A percentile compares a stretch with the other conserved stretches of the same genome.
Evolutionary conservation across 495 filamentous ascomycete species (phyloP).

Genomic region (Penicillium cinerascens): DNA sequence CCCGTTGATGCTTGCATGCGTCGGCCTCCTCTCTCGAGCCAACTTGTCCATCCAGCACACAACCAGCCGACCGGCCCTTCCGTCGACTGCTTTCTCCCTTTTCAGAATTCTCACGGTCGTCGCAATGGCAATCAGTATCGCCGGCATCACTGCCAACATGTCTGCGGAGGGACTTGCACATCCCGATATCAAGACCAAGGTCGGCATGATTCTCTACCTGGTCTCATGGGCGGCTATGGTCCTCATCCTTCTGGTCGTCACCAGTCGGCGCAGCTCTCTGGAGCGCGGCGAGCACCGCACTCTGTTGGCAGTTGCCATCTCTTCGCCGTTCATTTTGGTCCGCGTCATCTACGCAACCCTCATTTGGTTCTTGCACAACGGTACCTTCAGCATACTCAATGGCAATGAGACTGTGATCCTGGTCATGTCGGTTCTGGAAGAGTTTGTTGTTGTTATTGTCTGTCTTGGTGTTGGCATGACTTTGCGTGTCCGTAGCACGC

Average conservation of each 20-base stretch:
- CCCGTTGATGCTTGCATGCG: constrained; percentile 24
- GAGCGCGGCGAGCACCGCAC: constrained; percentile 33
- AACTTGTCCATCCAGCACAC: constrained; percentile 20
- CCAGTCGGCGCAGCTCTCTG: constrained; percentile 7
- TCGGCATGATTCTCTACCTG: constrained; percentile 27
- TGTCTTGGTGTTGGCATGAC: constrained; percentile 36
- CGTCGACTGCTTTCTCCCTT: constrained; percentile 15
- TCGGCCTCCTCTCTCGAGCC: constrained; percentile 25
- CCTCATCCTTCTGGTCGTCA: constrained; percentile 19
- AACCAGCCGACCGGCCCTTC: constrained; percentile 10
- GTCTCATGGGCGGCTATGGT: constrained; percentile 22
- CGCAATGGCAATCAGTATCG: constrained; percentile 21
- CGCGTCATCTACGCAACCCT: constrained; percentile 37
- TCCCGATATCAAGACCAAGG: constrained; percentile 19
- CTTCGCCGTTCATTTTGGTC: constrained; percentile 38
- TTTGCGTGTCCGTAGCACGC: constrained; percentile 8
- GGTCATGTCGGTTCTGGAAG: constrained; percentile 38
- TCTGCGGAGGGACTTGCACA: constrained; percentile 8
- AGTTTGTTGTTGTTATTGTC: constrained; percentile 32
- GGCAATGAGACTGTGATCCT: constrained; percentile 35
- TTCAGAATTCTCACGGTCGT: constrained; percentile 23
- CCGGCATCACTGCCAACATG: constrained; percentile 23
- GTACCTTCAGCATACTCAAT: constrained; percentile 30
- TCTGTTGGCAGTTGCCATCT: constrained; percentile 31
- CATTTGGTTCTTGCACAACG: constrained; percentile 28